Evolutionary conservation across 768 basidiomycete species (phyloP).

Genomic region (Lepiota venenata): DNA sequence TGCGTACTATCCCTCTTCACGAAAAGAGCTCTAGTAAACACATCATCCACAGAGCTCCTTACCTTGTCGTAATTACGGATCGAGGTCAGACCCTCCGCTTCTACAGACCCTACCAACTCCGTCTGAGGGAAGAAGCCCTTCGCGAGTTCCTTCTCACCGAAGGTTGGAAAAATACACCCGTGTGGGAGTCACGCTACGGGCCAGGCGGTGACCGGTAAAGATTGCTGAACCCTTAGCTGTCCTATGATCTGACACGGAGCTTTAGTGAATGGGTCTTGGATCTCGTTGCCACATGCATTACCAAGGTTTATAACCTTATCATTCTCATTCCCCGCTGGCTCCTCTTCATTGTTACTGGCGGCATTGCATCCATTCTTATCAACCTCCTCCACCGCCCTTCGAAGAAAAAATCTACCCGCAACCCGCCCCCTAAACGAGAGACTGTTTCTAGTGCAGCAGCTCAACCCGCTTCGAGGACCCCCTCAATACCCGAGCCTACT

Average conservation of each 20-base stretch:
- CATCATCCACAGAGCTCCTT: slow-evolving; percentile 58
- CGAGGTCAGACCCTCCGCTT: slow-evolving; percentile 81
- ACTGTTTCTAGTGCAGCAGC: background rate
- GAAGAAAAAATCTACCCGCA: slow-evolving; percentile 10
- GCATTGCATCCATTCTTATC: slow-evolving; percentile 62
- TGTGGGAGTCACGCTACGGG: slow-evolving; percentile 67
- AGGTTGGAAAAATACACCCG: slow-evolving; percentile 55
- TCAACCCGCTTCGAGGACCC: background rate
- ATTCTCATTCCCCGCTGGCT: slow-evolving; percentile 68
- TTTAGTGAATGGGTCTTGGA: slow-evolving; percentile 68
- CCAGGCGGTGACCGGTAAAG: slow-evolving; percentile 74
- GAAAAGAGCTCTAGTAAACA: background rate
- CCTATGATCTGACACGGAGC: background rate
- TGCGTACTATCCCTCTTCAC: slow-evolving; percentile 32
- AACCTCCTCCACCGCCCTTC: slow-evolving; percentile 52
- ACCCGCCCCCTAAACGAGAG: background rate
- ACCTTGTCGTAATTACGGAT: slow-evolving; percentile 65
- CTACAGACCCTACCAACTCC: slow-evolving; percentile 61
- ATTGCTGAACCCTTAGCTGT: slow-evolving; percentile 1
- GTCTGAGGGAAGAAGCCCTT: slow-evolving; percentile 55
- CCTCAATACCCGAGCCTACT: background rate
- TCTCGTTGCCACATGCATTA: slow-evolving; percentile 46
- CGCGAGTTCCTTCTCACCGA: slow-evolving; percentile 66
- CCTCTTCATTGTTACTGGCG: slow-evolving; percentile 63
- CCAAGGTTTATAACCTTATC: slow-evolving; percentile 48